phyloP scores from a whole-genome alignment of 768 basidiomycete species.

The Mycena vitilis region DNA sequence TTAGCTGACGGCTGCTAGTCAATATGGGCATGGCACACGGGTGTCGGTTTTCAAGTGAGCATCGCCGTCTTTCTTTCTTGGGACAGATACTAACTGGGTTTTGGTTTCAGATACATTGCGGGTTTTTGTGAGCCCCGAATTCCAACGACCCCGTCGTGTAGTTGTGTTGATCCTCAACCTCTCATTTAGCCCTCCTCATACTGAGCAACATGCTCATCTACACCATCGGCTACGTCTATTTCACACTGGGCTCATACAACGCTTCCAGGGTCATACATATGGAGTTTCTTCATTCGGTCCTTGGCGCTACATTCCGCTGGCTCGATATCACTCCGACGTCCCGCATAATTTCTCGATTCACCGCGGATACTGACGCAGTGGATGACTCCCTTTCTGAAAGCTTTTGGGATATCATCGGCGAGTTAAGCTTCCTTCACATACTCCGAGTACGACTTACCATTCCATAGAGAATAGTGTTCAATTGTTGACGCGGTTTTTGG shows the following conservation, averaged over 20 bases:
- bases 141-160: neutral
- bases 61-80: constrained; percentile 22
- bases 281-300: constrained; percentile 61
- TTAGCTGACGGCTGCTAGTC: constrained; percentile 33
- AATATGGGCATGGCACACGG: constrained; percentile 51
- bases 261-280: constrained; percentile 68
- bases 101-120: constrained; percentile 10
- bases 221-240: constrained; percentile 49
- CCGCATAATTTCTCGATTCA: constrained; percentile 74
- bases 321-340: constrained; percentile 59
- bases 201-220: constrained; percentile 46
- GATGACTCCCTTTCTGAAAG: constrained; percentile 55
- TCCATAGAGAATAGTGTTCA: too few relatives aligned
- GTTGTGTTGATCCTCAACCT: neutral
- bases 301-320: constrained; percentile 70
- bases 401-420: constrained; percentile 34
- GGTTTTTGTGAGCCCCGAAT: constrained; percentile 11
- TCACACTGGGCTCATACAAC: constrained; percentile 60
- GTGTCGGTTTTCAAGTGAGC: constrained; percentile 53
- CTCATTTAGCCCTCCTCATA: constrained; percentile 45
- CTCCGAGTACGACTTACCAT: too few relatives aligned
- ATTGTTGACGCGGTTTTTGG: constrained; percentile 57
- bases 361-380: constrained; percentile 71
- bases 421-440: too few relatives aligned
- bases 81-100: neutral